Evolutionary conservation across 371 early-diverging fungal species (phyloP).

Genomic region (Mucor sp.): DNA sequence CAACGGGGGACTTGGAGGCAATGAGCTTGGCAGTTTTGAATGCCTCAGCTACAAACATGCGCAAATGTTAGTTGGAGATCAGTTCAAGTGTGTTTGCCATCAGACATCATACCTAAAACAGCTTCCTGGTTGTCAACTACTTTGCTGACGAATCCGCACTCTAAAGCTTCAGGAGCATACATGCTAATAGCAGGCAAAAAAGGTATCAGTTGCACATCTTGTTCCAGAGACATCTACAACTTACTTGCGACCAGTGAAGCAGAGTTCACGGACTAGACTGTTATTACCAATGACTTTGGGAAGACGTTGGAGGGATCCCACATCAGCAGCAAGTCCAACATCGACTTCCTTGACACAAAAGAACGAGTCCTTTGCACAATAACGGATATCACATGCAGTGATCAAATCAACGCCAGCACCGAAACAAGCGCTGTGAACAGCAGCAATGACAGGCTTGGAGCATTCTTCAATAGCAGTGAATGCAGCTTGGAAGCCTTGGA

Average conservation of each 20-base stretch:
- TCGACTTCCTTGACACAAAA: constrained; percentile 94
- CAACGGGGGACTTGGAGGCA: constrained; percentile 91
- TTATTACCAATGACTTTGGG: constrained; percentile 93
- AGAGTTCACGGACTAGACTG: constrained; percentile 89
- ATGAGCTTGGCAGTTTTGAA: constrained; percentile 73
- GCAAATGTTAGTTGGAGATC: background rate
- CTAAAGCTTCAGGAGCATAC: constrained; percentile 77
- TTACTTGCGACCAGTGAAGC: constrained; percentile 80
- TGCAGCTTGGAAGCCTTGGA: constrained; percentile 66
- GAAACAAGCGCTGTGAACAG: constrained; percentile 86
- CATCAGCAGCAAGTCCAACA: constrained; percentile 88
- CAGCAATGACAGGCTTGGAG: constrained; percentile 87
- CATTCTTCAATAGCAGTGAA: constrained; percentile 83
- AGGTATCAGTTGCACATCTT: background rate
- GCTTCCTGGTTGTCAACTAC: constrained; percentile 61
- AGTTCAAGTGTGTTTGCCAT: too few species aligned
- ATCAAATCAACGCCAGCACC: constrained; percentile 91
- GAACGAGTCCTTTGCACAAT: constrained; percentile 75
- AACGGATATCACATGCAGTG: constrained; percentile 92
- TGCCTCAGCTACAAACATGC: constrained; percentile 53
- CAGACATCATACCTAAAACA: constrained; percentile 43
- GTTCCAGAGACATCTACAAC: background rate
- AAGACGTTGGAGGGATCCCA: constrained; percentile 91
- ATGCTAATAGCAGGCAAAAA: constrained; percentile 40
- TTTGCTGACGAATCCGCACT: constrained; percentile 78